phyloP scores from a whole-genome alignment of 2,329 filamentous ascomycete species.

The Botryotinia convoluta region DNA sequence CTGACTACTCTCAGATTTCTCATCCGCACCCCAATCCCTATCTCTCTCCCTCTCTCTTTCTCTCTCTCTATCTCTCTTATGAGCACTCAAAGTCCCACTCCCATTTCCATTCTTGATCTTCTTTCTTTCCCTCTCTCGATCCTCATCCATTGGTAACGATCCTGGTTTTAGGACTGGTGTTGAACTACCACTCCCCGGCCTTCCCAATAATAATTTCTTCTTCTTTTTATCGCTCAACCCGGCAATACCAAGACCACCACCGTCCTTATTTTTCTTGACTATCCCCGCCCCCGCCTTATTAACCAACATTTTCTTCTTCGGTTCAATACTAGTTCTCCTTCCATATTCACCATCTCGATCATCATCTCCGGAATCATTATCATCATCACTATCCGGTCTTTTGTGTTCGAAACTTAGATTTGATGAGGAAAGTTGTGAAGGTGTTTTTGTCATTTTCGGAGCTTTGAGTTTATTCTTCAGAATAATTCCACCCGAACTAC shows the following conservation, averaged over 20 bases:
- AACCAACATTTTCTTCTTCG: slow-evolving; percentile 32
- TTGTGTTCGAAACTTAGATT: slow-evolving; percentile 34
- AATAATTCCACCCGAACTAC: not conserved
- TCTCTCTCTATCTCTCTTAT: slow-evolving; percentile 8
- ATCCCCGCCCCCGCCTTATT: slow-evolving; percentile 20
- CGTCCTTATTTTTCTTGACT: slow-evolving; percentile 24
- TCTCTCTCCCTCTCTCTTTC: not conserved
- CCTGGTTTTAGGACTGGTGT: slow-evolving; percentile 19
- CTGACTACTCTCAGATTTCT: slow-evolving; percentile 20
- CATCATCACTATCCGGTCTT: slow-evolving; percentile 28
- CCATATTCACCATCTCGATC: slow-evolving; percentile 34
- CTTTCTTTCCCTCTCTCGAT: slow-evolving; percentile 9
- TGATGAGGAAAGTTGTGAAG: slow-evolving; percentile 26
- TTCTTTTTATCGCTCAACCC: slow-evolving; percentile 17
- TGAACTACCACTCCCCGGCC: slow-evolving; percentile 17
- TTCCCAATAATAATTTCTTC: slow-evolving; percentile 26
- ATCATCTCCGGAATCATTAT: slow-evolving; percentile 32
- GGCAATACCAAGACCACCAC: slow-evolving; percentile 3
- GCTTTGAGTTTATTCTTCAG: slow-evolving; percentile 32
- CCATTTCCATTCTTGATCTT: slow-evolving; percentile 16
- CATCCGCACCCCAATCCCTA: slow-evolving; percentile 14
- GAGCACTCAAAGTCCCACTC: not conserved
- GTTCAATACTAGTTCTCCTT: slow-evolving; percentile 27
- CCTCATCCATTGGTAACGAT: slow-evolving; percentile 13
- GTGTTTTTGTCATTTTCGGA: slow-evolving; percentile 29